Evolutionary conservation across 192 early-diverging fungal species (phyloP), one percentile per base, ranked within the genome.

Genomic region (Martensiomyces pterosporus): DNA sequence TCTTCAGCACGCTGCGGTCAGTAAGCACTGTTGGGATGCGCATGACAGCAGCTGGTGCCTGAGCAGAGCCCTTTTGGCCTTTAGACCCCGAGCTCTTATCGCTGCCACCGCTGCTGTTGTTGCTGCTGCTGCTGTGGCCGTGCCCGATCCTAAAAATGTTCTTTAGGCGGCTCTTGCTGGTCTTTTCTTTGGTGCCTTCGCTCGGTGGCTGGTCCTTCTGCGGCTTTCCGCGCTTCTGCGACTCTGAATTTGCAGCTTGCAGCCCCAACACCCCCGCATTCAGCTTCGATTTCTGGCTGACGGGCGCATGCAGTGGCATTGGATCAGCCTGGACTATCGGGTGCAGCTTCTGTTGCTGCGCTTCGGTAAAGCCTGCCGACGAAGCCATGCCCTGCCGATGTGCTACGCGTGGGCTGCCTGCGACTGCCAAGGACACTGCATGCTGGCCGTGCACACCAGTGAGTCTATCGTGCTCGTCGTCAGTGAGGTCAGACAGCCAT

Each of bases 121-220:
- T 38, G 25, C 39, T 47, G 45, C 45, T 17, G 45, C 4, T 18
- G 45, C 37, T 42, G 43, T 21, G 39, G 32, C 17, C 27, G 43
- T 54, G 43, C 24, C 62, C 62, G 34, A 61, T 73, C 16, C 62
- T 43, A 43, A 73, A 73, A 18, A 73, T 60, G 41, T 56, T 73
- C 29, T 73, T 73, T 16, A 73, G 54, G 26, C 69, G 61, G 34
- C 60, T 53, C 44, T 60, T 73, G 54, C 69, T 60, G 29, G 38
- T 49, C 54, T 73, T 73, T 35, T 63, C 69, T 32, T 52, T 53
- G 43, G 27, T 23, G n/a, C 49, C 43, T 21, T 27, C 12, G 27
- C 32, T 38, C 24, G 36, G 26, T 39, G 24, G 40, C 49, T 44
- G 57, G 29, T 8, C 12, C 5, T 32, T 32, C 12, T 19, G 26